phyloP scores from a whole-genome alignment of 345 rosid species.

The Turritis glabra region DNA sequence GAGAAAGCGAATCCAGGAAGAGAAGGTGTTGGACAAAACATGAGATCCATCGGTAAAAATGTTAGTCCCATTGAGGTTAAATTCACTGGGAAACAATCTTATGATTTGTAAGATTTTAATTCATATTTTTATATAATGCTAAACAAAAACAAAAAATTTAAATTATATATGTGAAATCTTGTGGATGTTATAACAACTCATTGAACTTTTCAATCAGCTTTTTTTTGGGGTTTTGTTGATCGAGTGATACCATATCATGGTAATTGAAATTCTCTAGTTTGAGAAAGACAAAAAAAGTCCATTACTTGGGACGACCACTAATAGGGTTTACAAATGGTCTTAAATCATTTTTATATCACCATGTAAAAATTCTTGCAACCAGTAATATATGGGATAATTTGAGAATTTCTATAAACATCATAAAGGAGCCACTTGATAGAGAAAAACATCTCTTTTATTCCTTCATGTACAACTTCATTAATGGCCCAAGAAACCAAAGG shows the following conservation, averaged over 20 bases:
- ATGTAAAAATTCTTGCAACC: not conserved
- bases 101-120: constrained; percentile 54
- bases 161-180: not conserved
- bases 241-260: not conserved
- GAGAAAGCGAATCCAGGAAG: constrained; percentile 87
- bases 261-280: not conserved
- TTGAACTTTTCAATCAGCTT: no score
- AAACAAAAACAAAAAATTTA: no score
- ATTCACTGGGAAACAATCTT: constrained; percentile 81
- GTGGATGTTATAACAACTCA: no score
- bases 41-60: constrained; percentile 80
- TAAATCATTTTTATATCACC: not conserved
- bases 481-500: not conserved
- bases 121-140: not conserved
- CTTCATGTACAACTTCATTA: not conserved
- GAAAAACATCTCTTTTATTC: not conserved
- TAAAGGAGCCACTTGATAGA: not conserved
- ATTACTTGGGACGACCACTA: not conserved
- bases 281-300: not conserved
- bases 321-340: not conserved
- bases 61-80: constrained; percentile 77
- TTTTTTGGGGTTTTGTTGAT: no score
- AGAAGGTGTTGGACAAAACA: constrained; percentile 70
- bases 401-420: not conserved
- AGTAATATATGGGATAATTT: not conserved